Evolutionary conservation across 202 grass and related monocot genomes (phyloP).

Genomic region (Miscanthus sacchariflorus): DNA sequence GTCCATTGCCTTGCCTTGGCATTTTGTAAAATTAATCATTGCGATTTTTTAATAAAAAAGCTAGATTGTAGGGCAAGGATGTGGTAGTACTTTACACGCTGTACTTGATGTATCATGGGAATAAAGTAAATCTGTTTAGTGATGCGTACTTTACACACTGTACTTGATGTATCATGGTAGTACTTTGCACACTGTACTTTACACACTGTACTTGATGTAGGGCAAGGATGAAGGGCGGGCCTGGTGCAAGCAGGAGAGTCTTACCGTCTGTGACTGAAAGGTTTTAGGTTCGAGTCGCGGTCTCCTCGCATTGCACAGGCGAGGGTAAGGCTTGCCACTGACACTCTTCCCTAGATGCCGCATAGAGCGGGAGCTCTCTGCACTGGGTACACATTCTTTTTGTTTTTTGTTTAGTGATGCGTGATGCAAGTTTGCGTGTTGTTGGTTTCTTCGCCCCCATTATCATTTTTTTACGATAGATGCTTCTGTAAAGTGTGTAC

Average conservation of each 20-base stretch:
- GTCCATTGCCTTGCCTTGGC: background rate
- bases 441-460: background rate
- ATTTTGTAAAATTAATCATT: conserved; percentile 14
- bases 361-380: no score
- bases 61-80: background rate
- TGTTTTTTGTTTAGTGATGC: background rate
- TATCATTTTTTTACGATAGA: background rate
- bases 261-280: no score
- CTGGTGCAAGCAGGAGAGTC: no score
- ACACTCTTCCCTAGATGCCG: no score
- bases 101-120: conserved; percentile 24
- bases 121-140: background rate
- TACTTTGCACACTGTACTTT: no score
- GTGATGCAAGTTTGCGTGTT: conserved; percentile 13
- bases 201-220: no score
- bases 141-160: background rate
- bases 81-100: background rate
- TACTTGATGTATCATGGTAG: no score
- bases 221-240: no score
- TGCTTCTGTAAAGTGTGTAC: background rate
- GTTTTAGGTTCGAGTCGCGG: no score
- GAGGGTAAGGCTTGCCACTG: no score
- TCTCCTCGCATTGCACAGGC: no score
- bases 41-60: background rate
- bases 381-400: no score